phyloP scores from a whole-genome alignment of 2,329 filamentous ascomycete genomes.

The Neofusicoccum umdonicola region DNA sequence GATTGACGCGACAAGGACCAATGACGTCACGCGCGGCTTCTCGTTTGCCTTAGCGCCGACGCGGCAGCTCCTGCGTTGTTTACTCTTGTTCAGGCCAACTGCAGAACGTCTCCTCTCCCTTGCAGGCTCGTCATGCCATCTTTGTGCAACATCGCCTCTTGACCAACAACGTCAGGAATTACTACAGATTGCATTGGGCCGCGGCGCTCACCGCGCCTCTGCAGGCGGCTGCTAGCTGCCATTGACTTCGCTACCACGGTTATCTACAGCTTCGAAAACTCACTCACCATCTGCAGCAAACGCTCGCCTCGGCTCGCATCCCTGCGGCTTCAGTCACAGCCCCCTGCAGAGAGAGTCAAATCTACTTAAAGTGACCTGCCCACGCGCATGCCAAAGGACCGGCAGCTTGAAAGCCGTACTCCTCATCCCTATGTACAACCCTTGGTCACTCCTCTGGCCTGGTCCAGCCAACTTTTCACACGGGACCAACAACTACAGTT shows the following conservation, averaged over 20 bases:
- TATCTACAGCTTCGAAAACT: not conserved
- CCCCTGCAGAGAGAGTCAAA: too few relatives aligned
- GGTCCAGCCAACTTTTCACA: too few relatives aligned
- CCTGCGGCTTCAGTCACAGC: not conserved
- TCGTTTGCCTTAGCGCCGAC: not conserved
- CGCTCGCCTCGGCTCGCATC: too few relatives aligned
- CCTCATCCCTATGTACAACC: too few relatives aligned
- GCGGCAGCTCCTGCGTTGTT: not conserved
- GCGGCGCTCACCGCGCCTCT: not conserved
- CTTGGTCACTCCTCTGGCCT: too few relatives aligned
- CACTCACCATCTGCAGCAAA: not conserved
- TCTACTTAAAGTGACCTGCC: too few relatives aligned
- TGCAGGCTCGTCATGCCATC: not conserved
- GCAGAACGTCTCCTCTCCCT: not conserved
- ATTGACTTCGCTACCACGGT: not conserved
- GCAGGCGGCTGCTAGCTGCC: not conserved
- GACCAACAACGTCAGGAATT: not conserved
- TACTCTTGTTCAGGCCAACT: not conserved
- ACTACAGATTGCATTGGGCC: not conserved
- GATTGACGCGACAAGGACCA: not conserved
- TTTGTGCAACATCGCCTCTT: not conserved
- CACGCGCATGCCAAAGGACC: too few relatives aligned
- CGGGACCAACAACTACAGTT: too few relatives aligned
- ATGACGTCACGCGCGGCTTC: not conserved
- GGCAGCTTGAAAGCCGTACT: too few relatives aligned